A percentile compares a stretch with the other conserved stretches of the same genome.
Conservation (phyloP, 805 yeast species). For the Metschnikowia orientalis region DNA sequence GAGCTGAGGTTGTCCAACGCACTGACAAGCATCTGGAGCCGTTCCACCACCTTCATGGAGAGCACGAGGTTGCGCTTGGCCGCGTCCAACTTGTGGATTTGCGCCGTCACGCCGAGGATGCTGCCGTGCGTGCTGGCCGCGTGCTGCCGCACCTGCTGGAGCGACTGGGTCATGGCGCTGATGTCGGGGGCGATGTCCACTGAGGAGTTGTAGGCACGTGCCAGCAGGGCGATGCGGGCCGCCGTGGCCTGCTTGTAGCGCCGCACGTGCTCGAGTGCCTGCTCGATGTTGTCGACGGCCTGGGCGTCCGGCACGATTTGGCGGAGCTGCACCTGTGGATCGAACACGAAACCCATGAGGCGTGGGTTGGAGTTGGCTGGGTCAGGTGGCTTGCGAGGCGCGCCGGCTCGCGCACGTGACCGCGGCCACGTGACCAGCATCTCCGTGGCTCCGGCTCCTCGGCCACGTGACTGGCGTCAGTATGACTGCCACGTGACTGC, state of each 20-base stretch:
- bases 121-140: constrained; percentile 55
- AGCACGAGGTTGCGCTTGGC: constrained; percentile 79
- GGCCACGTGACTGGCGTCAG: no score
- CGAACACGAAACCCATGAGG: constrained; percentile 18
- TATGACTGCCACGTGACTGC: no score
- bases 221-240: constrained; percentile 36
- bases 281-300: constrained; percentile 14
- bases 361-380: no score
- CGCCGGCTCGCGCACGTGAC: constrained; percentile 1
- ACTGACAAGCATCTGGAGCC: constrained; percentile 79
- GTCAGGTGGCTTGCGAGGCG: neutral
- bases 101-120: constrained; percentile 67
- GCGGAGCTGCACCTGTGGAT: constrained; percentile 16
- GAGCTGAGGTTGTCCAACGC: constrained; percentile 61
- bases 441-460: no score
- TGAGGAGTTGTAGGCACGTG: constrained; percentile 29
- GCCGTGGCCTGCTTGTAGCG: constrained; percentile 46
- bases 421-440: no score
- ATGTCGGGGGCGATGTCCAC: constrained; percentile 32
- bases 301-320: constrained; percentile 15
- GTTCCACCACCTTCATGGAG: constrained; percentile 80
- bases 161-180: constrained; percentile 38
- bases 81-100: constrained; percentile 72
- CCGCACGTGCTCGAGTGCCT: constrained; percentile 12
- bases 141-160: constrained; percentile 43